Conservation (phyloP, 108 stramenopile genomes). For the Fragilaria radians region DNA sequence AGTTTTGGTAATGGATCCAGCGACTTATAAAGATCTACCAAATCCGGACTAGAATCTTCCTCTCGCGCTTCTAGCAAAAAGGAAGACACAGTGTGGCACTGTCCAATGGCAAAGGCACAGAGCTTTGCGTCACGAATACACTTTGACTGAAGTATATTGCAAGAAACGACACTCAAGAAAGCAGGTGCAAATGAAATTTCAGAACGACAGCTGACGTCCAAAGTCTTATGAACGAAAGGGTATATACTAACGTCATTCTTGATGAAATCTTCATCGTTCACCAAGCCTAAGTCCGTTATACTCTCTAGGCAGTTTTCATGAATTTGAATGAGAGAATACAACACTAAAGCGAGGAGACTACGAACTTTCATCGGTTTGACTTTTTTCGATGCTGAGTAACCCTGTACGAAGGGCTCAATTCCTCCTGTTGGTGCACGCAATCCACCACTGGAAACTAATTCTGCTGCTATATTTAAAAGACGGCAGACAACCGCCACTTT, state of each 20-base stretch:
- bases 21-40: not conserved
- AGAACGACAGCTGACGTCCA: constrained; percentile 28
- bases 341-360: constrained; percentile 14
- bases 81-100: constrained; percentile 1
- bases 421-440: constrained; percentile 20
- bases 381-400: constrained; percentile 1
- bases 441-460: constrained; percentile 18
- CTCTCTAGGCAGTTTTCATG: constrained; percentile 16
- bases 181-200: constrained; percentile 13
- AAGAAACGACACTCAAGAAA: constrained; percentile 3
- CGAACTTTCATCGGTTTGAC: constrained; percentile 20
- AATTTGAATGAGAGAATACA: constrained; percentile 19
- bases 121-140: constrained; percentile 36
- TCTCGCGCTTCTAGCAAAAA: not conserved
- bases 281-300: not conserved
- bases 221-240: constrained; percentile 40
- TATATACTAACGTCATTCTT: constrained; percentile 9
- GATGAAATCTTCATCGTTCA: not conserved
- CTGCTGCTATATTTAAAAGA: constrained; percentile 15
- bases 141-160: not conserved
- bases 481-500: constrained; percentile 9
- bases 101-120: constrained; percentile 17
- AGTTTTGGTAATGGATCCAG: not conserved
- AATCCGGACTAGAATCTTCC: not conserved
- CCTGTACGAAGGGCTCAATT: constrained; percentile 17